A percentile compares a stretch with the other conserved stretches of the same genome.
Evolutionary conservation across 2,329 filamentous ascomycete genomes (phyloP).

Genomic region (Chrysoporthe deuterocubensis): DNA sequence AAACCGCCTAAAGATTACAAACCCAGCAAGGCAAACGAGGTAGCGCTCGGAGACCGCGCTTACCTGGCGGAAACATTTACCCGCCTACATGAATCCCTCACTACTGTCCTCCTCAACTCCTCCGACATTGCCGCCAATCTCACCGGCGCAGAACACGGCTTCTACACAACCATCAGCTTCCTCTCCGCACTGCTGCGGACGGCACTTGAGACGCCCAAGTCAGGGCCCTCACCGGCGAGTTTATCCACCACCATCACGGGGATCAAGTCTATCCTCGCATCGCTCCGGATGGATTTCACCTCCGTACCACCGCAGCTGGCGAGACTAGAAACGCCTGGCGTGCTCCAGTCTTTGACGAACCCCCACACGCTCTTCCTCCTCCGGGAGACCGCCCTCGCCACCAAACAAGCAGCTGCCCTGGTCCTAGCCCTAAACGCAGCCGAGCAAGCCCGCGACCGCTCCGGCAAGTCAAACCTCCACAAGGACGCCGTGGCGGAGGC

Average conservation of each 20-base stretch:
- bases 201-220: slow-evolving; percentile 30
- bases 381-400: slow-evolving; percentile 42
- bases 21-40: slow-evolving; percentile 43
- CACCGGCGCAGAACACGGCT: slow-evolving; percentile 48
- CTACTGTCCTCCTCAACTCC: slow-evolving; percentile 44
- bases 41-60: slow-evolving; percentile 46
- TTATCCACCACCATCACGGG: slow-evolving; percentile 29
- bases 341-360: slow-evolving; percentile 37
- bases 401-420: slow-evolving; percentile 39
- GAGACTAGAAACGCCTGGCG: slow-evolving; percentile 19
- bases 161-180: slow-evolving; percentile 49
- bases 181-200: slow-evolving; percentile 40
- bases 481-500: slow-evolving; percentile 41
- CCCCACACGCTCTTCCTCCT: slow-evolving; percentile 44
- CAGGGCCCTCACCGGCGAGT: slow-evolving; percentile 13
- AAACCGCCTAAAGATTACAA: slow-evolving; percentile 57
- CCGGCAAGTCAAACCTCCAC: slow-evolving; percentile 38
- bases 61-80: slow-evolving; percentile 49
- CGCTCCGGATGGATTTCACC: slow-evolving; percentile 12
- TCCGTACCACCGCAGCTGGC: slow-evolving; percentile 11
- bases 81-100: slow-evolving; percentile 48
- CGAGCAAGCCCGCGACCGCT: slow-evolving; percentile 39
- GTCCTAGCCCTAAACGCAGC: slow-evolving; percentile 38
- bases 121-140: slow-evolving; percentile 35
- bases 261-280: slow-evolving; percentile 14